A percentile compares a stretch with the other conserved stretches of the same genome.
These are phyloP conservation scores for Kazachstania sp. DNA, from an alignment of 1,139 yeast genomes.

Conservation along the genomic window DNA sequence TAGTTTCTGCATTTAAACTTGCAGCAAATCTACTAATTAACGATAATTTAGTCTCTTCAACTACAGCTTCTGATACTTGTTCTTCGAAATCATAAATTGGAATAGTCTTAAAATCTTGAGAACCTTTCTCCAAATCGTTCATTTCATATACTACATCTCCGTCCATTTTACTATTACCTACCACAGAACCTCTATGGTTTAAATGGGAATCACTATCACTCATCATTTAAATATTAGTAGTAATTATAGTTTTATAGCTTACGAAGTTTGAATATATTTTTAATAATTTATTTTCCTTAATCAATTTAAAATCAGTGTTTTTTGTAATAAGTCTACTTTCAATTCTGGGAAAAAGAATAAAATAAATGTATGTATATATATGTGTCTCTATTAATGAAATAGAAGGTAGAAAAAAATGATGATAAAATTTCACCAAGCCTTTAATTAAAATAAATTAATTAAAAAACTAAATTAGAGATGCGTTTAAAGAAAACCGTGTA, in stretches of 20 bases:
- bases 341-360: too few species aligned
- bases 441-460: too few species aligned
- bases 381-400: too few species aligned
- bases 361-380: too few species aligned
- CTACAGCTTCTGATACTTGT: conserved; percentile 6
- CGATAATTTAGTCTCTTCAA: conserved; percentile 5
- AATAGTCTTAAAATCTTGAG: conserved; percentile 5
- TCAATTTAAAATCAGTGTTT: too few species aligned
- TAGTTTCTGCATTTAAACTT: conserved; percentile 36
- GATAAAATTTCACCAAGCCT: too few species aligned
- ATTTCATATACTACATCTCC: conserved; percentile 2
- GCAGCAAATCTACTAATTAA: conserved; percentile 32
- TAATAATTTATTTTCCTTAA: too few species aligned
- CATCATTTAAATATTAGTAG: neutral
- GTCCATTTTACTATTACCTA: conserved; percentile 6
- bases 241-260: neutral
- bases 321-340: too few species aligned
- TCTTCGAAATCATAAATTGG: conserved; percentile 5
- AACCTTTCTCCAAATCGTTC: conserved; percentile 5
- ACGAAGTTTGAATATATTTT: too few species aligned
- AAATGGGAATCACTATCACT: conserved; percentile 4
- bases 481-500: too few species aligned
- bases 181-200: conserved; percentile 8
- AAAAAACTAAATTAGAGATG: too few species aligned
- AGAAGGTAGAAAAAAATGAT: too few species aligned